These are phyloP conservation scores for Apophysomyces sp. DNA, from an alignment of 371 early-diverging fungal genomes.

Conservation along the genomic window DNA sequence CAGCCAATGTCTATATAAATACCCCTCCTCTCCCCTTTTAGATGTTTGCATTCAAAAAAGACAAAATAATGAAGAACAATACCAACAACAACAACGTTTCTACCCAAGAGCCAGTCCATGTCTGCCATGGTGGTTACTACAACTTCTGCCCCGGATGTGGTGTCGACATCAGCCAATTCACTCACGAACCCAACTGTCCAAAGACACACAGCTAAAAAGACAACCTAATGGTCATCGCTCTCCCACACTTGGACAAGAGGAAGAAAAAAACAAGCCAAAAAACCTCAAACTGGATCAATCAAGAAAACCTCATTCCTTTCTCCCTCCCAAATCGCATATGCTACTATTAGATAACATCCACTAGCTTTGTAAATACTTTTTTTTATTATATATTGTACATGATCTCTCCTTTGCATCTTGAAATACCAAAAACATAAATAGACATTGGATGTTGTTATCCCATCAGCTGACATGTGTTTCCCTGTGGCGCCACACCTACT, in stretches of 20 bases:
- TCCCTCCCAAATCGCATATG: too few relatives aligned
- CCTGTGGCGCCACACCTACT: too few relatives aligned
- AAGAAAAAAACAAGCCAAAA: too few relatives aligned
- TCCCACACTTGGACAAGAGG: too few relatives aligned
- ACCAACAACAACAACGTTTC: background rate
- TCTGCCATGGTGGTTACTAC: slow-evolving; percentile 86
- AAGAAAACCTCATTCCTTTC: background rate
- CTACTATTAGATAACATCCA: background rate
- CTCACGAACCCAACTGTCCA: slow-evolving; percentile 16
- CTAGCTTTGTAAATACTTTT: background rate
- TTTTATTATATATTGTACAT: too few relatives aligned
- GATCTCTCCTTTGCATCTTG: background rate
- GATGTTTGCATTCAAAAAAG: background rate
- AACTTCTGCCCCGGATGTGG: slow-evolving; percentile 15
- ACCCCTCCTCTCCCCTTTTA: background rate
- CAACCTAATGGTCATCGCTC: background rate
- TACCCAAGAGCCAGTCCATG: slow-evolving; percentile 43
- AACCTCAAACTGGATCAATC: background rate
- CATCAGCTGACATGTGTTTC: background rate
- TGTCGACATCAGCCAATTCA: slow-evolving; percentile 18
- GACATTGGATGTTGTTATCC: background rate
- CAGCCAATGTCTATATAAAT: background rate
- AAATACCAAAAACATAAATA: background rate
- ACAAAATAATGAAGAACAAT: background rate
- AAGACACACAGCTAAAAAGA: background rate